phyloP scores from a whole-genome alignment of 495 filamentous ascomycete genomes.

The Tuber borchii region DNA sequence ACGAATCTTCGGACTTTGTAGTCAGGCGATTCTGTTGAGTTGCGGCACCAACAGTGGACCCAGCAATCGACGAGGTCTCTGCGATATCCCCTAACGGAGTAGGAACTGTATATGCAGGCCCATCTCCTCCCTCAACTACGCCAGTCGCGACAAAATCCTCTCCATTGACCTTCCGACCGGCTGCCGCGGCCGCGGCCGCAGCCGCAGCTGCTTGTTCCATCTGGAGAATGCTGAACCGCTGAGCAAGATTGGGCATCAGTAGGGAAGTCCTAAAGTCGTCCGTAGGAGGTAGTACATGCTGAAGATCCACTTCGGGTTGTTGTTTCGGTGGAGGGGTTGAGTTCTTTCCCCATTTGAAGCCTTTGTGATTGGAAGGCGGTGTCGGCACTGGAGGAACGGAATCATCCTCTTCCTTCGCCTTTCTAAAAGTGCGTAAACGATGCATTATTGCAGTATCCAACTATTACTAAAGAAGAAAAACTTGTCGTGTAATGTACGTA shows the following conservation, averaged over 20 bases:
- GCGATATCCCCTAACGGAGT: constrained; percentile 72
- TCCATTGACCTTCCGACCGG: constrained; percentile 57
- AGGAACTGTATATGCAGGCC: constrained; percentile 46
- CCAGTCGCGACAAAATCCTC: constrained; percentile 49
- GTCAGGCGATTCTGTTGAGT: constrained; percentile 45
- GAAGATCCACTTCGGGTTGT: constrained; percentile 64
- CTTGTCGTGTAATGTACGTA: constrained; percentile 9
- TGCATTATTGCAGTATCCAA: constrained; percentile 52
- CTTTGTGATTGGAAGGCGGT: constrained; percentile 44
- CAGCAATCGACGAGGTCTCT: constrained; percentile 73
- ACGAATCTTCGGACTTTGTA: constrained; percentile 44
- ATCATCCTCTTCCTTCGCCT: constrained; percentile 52
- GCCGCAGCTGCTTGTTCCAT: constrained; percentile 34
- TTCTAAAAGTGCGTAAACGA: constrained; percentile 66
- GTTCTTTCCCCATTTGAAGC: constrained; percentile 56
- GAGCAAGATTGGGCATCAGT: constrained; percentile 88
- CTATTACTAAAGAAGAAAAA: constrained; percentile 8
- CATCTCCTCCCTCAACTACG: constrained; percentile 57
- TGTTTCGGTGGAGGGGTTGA: constrained; percentile 47
- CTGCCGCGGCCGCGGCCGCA: constrained; percentile 51
- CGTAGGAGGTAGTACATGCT: constrained; percentile 64
- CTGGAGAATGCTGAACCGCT: constrained; percentile 86
- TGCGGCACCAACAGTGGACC: constrained; percentile 53
- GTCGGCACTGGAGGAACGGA: constrained; percentile 47
- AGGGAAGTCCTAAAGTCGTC: constrained; percentile 97